phyloP scores from a whole-genome alignment of 2,329 filamentous ascomycete species.

The Phyllosticta citrichinensis region DNA sequence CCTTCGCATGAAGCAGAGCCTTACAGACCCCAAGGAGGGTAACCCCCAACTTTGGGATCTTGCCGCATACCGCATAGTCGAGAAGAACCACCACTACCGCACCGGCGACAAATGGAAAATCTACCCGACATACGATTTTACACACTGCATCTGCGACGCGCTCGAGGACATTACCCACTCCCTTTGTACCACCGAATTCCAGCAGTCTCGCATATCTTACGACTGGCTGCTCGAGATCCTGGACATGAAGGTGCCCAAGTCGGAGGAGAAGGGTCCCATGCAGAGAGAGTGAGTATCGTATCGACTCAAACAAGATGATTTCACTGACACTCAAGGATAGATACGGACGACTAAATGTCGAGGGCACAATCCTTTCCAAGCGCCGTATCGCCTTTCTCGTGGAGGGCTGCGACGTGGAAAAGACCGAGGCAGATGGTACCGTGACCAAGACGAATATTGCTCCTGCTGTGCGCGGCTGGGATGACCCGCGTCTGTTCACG shows the following conservation, averaged over 20 bases:
- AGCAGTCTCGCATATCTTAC: conserved; percentile 74
- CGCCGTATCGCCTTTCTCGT: conserved; percentile 74
- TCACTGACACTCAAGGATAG: conserved; percentile 17
- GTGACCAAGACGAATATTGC: conserved; percentile 30
- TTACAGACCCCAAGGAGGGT: conserved; percentile 49
- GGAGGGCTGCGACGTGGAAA: conserved; percentile 43
- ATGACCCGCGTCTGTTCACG: conserved; percentile 84
- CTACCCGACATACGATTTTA: conserved; percentile 91
- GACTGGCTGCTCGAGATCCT: conserved; percentile 80
- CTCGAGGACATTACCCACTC: conserved; percentile 89
- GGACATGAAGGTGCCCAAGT: conserved; percentile 62
- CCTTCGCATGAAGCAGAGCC: conserved; percentile 85
- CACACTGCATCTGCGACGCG: conserved; percentile 82
- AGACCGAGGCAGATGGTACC: conserved; percentile 34
- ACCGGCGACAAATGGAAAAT: conserved; percentile 82
- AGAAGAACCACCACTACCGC: conserved; percentile 62
- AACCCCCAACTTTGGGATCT: conserved; percentile 98
- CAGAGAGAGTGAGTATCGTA: conserved; percentile 60
- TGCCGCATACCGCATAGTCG: conserved; percentile 76
- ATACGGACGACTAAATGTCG: conserved; percentile 64
- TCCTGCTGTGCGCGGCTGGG: conserved; percentile 68
- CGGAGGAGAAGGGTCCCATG: conserved; percentile 56
- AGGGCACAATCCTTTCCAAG: conserved; percentile 80
- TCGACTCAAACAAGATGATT: background rate
- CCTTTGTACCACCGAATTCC: conserved; percentile 87